phyloP scores from a whole-genome alignment of 2,329 filamentous ascomycete genomes.

The Exophiala mesophila region DNA sequence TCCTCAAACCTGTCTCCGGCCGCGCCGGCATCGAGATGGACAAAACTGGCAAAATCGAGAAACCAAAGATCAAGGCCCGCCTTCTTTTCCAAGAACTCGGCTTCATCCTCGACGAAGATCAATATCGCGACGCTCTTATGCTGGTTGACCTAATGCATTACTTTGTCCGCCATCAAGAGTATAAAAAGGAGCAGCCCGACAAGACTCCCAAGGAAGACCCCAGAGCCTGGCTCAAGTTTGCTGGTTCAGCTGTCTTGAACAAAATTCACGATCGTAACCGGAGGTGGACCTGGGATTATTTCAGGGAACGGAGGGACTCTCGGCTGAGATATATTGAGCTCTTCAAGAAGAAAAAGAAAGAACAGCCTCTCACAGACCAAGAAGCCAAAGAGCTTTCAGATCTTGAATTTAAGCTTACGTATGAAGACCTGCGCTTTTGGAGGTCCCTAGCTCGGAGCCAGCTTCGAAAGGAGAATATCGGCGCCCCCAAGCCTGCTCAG shows the following conservation, averaged over 20 bases:
- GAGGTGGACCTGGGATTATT: conserved; percentile 93
- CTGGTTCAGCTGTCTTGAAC: conserved; percentile 77
- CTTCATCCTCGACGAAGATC: conserved; percentile 92
- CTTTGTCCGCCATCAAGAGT: conserved; percentile 95
- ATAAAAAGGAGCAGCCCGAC: conserved; percentile 87
- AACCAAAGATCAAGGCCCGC: conserved; percentile 83
- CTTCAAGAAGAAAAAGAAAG: conserved; percentile 89
- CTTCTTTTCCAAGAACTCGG: conserved; percentile 96
- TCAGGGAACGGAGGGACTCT: conserved; percentile 86
- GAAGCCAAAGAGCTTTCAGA: conserved; percentile 69
- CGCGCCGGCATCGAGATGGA: conserved; percentile 92
- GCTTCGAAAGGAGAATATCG: conserved; percentile 88
- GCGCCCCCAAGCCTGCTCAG: conserved; percentile 65
- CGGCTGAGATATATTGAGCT: conserved; percentile 82
- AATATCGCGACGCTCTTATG: conserved; percentile 97
- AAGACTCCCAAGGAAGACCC: conserved; percentile 81
- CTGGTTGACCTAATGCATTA: conserved; percentile 98
- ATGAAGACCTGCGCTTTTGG: conserved; percentile 97
- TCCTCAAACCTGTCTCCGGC: conserved; percentile 91
- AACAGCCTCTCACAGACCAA: conserved; percentile 59
- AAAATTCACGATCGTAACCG: conserved; percentile 95
- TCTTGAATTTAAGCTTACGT: conserved; percentile 81
- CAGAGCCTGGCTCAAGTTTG: conserved; percentile 86
- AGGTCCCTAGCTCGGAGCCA: conserved; percentile 89
- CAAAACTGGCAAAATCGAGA: conserved; percentile 75